Evolutionary conservation across 2,329 filamentous ascomycete genomes (phyloP).

Genomic region (Neospermospora avenae): DNA sequence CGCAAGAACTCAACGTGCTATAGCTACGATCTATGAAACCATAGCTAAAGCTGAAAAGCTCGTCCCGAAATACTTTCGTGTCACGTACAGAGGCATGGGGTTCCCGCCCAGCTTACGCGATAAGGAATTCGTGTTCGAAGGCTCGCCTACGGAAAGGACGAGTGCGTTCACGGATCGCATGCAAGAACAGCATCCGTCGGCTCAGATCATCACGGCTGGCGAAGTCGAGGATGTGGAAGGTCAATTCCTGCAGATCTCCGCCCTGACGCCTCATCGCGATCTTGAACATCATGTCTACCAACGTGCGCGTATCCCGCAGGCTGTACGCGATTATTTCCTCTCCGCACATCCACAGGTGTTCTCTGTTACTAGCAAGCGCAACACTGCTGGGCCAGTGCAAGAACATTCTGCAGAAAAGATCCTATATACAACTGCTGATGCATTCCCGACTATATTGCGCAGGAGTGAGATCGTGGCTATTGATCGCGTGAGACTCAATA

Average conservation of each 20-base stretch:
- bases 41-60: slow-evolving; percentile 78
- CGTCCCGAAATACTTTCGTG: slow-evolving; percentile 85
- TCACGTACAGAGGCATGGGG: slow-evolving; percentile 83
- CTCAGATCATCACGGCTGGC: slow-evolving; percentile 71
- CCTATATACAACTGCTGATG: slow-evolving; percentile 76
- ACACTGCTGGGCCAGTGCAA: slow-evolving; percentile 63
- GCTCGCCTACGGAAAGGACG: slow-evolving; percentile 70
- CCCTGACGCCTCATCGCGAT: slow-evolving; percentile 79
- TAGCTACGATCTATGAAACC: slow-evolving; percentile 87
- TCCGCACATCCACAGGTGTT: slow-evolving; percentile 75
- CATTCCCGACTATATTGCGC: slow-evolving; percentile 87
- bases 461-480: slow-evolving; percentile 78
- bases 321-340: slow-evolving; percentile 82
- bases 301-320: slow-evolving; percentile 76
- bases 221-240: slow-evolving; percentile 81
- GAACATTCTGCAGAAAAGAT: slow-evolving; percentile 81
- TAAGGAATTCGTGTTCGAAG: slow-evolving; percentile 92
- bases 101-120: slow-evolving; percentile 79
- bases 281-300: slow-evolving; percentile 81
- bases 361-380: slow-evolving; percentile 70
- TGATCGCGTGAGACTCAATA: slow-evolving; percentile 59
- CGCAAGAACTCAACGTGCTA: slow-evolving; percentile 82
- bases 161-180: slow-evolving; percentile 85
- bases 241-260: slow-evolving; percentile 80
- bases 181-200: slow-evolving; percentile 84